Percentiles rank a stretch among this genome's conserved stretches.
phyloP scores from a whole-genome alignment of 352 stramenopile genomes.

The Globisporangium takayamanum region DNA sequence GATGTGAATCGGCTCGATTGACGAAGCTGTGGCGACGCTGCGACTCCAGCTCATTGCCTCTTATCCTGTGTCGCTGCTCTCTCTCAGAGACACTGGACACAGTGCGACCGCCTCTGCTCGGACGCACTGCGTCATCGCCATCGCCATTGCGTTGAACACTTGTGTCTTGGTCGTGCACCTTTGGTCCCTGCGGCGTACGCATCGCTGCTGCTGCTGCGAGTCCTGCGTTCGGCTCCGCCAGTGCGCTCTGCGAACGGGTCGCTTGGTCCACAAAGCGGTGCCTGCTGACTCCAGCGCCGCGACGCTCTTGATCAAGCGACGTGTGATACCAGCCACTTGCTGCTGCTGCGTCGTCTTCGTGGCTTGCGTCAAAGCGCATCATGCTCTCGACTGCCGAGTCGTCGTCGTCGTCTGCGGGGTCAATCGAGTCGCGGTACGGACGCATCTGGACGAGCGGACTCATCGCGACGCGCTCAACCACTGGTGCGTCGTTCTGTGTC shows the following conservation, averaged over 20 bases:
- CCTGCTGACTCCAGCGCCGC: too few species aligned
- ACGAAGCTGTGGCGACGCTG: neutral
- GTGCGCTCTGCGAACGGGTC: too few species aligned
- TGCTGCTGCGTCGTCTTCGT: neutral
- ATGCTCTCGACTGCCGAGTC: neutral
- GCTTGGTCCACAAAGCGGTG: too few species aligned
- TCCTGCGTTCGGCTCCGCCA: too few species aligned
- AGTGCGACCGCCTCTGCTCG: too few species aligned
- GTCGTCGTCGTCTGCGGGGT: slow-evolving; percentile 8
- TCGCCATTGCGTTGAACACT: too few species aligned
- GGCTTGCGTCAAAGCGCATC: neutral
- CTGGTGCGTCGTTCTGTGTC: slow-evolving; percentile 19
- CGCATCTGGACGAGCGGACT: slow-evolving; percentile 4
- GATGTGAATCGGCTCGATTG: neutral
- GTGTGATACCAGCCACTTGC: neutral
- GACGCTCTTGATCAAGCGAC: neutral
- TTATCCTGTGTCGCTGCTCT: neutral
- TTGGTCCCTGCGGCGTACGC: too few species aligned
- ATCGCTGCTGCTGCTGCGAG: too few species aligned
- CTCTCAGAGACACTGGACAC: too few species aligned
- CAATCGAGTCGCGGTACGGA: slow-evolving; percentile 12
- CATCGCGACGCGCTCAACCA: slow-evolving; percentile 1
- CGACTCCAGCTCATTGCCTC: neutral
- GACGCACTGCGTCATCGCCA: too few species aligned
- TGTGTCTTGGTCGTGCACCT: too few species aligned